phyloP scores from a whole-genome alignment of 108 stramenopile genomes.

The Cylindrotheca closterium region DNA sequence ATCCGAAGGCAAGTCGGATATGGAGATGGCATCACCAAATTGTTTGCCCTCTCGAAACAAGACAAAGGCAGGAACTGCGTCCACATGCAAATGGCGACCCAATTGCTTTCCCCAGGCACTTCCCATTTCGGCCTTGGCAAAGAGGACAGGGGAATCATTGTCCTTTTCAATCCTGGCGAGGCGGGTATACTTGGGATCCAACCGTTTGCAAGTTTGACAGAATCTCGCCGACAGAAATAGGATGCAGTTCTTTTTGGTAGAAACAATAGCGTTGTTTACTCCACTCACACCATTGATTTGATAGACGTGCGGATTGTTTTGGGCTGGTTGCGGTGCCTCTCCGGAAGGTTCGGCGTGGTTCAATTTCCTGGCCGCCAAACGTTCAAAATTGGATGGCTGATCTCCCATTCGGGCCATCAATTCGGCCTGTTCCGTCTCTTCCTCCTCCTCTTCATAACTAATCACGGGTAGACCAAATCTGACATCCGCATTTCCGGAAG shows the following conservation, averaged over 20 bases:
- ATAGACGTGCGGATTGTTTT: conserved; percentile 58
- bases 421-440: conserved; percentile 22
- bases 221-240: conserved; percentile 76
- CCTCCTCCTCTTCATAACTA: conserved; percentile 53
- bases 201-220: conserved; percentile 74
- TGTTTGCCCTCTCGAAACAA: conserved; percentile 65
- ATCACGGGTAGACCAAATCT: conserved; percentile 75
- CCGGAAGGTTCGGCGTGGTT: not conserved
- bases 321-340: conserved; percentile 13
- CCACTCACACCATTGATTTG: conserved; percentile 63
- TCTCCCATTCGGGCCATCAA: conserved; percentile 43
- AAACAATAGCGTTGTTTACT: conserved; percentile 49
- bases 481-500: conserved; percentile 52
- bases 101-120: conserved; percentile 64
- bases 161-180: conserved; percentile 58
- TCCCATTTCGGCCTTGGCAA: conserved; percentile 76
- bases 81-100: conserved; percentile 54
- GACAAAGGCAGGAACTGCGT: conserved; percentile 78
- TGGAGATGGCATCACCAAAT: conserved; percentile 57
- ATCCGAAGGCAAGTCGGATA: conserved; percentile 64
- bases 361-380: not conserved
- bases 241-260: conserved; percentile 44
- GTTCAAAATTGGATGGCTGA: conserved; percentile 9
- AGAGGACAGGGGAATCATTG: conserved; percentile 39
- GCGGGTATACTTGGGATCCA: conserved; percentile 64